These are phyloP conservation scores for Cubamyces sp. DNA, from an alignment of 768 basidiomycete species.

Conservation along the genomic window DNA sequence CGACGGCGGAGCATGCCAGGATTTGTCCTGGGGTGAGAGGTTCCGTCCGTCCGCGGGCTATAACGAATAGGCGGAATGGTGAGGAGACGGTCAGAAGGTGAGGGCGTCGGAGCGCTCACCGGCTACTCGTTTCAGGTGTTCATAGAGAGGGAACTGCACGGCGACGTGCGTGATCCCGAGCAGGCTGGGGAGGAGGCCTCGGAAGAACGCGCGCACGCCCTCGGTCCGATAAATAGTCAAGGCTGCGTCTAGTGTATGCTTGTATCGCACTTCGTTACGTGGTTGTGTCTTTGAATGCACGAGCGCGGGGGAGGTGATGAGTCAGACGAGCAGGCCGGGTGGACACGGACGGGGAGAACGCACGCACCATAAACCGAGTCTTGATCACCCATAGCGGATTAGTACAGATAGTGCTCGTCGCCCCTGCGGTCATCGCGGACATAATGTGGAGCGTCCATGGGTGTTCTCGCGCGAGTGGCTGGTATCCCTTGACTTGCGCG, in stretches of 20 bases:
- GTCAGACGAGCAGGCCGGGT: slow-evolving; percentile 13
- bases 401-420: slow-evolving; percentile 89
- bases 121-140: slow-evolving; percentile 84
- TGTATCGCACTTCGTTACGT: slow-evolving; percentile 75
- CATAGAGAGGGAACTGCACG: slow-evolving; percentile 97
- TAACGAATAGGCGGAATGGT: slow-evolving; percentile 38
- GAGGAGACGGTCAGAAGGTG: neutral
- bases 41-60: slow-evolving; percentile 41
- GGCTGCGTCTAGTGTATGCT: slow-evolving; percentile 90
- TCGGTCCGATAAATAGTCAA: slow-evolving; percentile 88
- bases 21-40: slow-evolving; percentile 65
- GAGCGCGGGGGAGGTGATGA: neutral
- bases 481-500: slow-evolving; percentile 84
- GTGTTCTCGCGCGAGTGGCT: slow-evolving; percentile 78
- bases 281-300: slow-evolving; percentile 71
- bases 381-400: slow-evolving; percentile 99
- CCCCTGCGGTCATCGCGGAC: slow-evolving; percentile 96
- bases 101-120: slow-evolving; percentile 58
- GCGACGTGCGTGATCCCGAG: slow-evolving; percentile 94
- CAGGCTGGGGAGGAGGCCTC: slow-evolving; percentile 89
- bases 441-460: slow-evolving; percentile 88
- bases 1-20: slow-evolving; percentile 86
- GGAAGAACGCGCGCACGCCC: slow-evolving; percentile 89
- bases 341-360: slow-evolving; percentile 9
- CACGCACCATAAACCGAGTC: slow-evolving; percentile 93